Conservation (phyloP, 1,284 basidiomycete species). For the Porogramme epimiltina region DNA sequence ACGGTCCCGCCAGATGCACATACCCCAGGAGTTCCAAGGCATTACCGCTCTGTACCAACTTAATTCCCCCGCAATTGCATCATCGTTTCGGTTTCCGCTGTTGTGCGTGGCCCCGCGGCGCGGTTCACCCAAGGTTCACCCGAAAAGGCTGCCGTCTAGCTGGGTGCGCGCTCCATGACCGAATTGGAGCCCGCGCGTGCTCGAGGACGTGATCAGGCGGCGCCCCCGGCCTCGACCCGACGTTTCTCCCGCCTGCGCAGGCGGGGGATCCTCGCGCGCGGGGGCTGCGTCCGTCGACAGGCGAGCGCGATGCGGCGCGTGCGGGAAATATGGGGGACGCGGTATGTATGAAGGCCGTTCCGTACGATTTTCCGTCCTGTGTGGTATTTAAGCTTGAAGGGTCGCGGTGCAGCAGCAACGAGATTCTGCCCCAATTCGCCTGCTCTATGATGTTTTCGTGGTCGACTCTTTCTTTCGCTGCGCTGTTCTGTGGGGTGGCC, state of each 20-base stretch:
- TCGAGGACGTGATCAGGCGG: constrained; percentile 23
- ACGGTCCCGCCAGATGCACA: neutral
- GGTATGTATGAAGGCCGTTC: constrained; percentile 3
- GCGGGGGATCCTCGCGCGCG: constrained; percentile 26
- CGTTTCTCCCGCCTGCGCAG: constrained; percentile 23
- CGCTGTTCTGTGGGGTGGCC: constrained; percentile 33
- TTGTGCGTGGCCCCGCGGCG: too few species aligned
- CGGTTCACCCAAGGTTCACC: too few species aligned
- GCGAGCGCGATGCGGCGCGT: too few species aligned
- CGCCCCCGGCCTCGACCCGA: constrained; percentile 19
- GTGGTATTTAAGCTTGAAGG: constrained; percentile 16
- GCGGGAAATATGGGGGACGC: too few species aligned
- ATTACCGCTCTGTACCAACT: constrained; percentile 22
- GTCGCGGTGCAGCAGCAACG: neutral
- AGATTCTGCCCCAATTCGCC: neutral
- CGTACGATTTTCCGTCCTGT: neutral
- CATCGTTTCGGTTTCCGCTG: too few species aligned
- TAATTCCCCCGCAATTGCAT: constrained; percentile 15
- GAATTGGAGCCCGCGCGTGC: too few species aligned
- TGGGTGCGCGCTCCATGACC: neutral
- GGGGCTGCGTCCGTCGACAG: neutral
- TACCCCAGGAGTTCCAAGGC: constrained; percentile 23
- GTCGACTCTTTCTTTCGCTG: constrained; percentile 21
- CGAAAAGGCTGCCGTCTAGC: too few species aligned
- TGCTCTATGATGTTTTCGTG: constrained; percentile 22